A percentile compares a stretch with the other conserved stretches of the same genome.
Evolutionary conservation across 2,329 filamentous ascomycete species (phyloP).

Genomic region (Sarocladium brachiariae): DNA sequence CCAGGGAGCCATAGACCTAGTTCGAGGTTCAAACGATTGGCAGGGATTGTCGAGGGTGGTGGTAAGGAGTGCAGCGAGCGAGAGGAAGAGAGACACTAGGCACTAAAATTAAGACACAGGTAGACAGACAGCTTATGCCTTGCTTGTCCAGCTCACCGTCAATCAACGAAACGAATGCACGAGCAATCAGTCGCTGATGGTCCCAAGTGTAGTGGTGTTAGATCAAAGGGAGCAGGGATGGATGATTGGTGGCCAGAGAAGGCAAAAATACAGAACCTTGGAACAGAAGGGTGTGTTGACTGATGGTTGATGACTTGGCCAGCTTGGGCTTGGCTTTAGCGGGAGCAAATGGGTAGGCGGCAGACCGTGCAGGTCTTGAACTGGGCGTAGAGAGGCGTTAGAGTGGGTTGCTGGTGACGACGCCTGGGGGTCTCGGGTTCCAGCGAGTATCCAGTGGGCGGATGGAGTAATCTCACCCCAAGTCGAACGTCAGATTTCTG

Average conservation of each 20-base stretch:
- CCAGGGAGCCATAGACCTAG: conserved; percentile 3
- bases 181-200: background rate
- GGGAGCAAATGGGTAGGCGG: conserved; percentile 6
- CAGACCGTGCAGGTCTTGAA: no score
- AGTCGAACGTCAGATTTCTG: no score
- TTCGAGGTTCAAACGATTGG: background rate
- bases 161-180: no score
- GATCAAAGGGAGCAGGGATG: conserved; percentile 13
- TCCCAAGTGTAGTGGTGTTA: conserved; percentile 7
- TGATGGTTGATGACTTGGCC: no score
- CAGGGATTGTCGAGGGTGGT: background rate
- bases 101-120: background rate
- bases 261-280: background rate
- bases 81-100: background rate
- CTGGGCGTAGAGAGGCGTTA: no score
- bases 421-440: conserved; percentile 1
- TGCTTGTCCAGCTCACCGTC: background rate
- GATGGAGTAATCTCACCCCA: no score
- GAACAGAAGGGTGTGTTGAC: background rate
- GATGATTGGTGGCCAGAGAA: conserved; percentile 5
- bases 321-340: conserved; percentile 3
- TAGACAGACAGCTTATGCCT: background rate
- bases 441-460: background rate
- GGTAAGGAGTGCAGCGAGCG: background rate
- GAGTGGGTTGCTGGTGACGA: background rate